These are phyloP conservation scores for Dryas alaskensis DNA, from an alignment of 306 rosid species.

Conservation along the genomic window DNA sequence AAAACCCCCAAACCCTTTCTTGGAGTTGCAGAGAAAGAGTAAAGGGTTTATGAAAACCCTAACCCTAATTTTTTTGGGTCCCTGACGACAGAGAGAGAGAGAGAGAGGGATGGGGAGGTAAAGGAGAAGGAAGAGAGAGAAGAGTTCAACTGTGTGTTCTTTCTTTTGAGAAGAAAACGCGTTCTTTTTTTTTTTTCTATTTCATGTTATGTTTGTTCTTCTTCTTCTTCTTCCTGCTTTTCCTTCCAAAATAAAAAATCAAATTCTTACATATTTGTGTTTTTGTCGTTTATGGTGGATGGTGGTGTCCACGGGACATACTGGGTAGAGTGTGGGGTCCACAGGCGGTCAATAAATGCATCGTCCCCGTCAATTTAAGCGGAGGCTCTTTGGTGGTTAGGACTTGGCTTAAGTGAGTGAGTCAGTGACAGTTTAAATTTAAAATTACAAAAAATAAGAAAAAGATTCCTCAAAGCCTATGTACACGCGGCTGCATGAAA, in stretches of 20 bases:
- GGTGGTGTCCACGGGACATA: slow-evolving; percentile 32
- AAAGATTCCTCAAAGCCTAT: slow-evolving; percentile 31
- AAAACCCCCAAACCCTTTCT: slow-evolving; percentile 23
- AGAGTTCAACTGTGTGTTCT: slow-evolving; percentile 22
- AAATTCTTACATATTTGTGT: background rate
- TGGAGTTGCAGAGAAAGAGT: slow-evolving; percentile 30
- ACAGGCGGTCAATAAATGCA: slow-evolving; percentile 40
- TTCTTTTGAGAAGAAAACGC: slow-evolving; percentile 52
- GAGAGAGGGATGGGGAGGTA: slow-evolving; percentile 3
- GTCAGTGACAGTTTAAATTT: background rate
- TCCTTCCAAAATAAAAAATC: background rate
- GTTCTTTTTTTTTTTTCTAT: slow-evolving; percentile 35
- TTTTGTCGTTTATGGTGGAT: slow-evolving; percentile 28
- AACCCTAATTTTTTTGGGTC: slow-evolving; percentile 45
- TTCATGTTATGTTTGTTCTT: background rate
- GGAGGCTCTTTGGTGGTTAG: slow-evolving; percentile 14
- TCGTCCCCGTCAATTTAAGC: slow-evolving; percentile 27
- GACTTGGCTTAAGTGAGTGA: background rate
- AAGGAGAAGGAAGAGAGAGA: slow-evolving; percentile 1
- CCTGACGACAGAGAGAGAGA: background rate
- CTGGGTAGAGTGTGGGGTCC: slow-evolving; percentile 29
- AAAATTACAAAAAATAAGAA: background rate
- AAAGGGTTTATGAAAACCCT: slow-evolving; percentile 57
- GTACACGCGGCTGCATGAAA: slow-evolving; percentile 24
- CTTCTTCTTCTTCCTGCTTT: background rate